Conservation (phyloP, 2,329 filamentous ascomycete species). For the Fusarium oligoseptatum region DNA sequence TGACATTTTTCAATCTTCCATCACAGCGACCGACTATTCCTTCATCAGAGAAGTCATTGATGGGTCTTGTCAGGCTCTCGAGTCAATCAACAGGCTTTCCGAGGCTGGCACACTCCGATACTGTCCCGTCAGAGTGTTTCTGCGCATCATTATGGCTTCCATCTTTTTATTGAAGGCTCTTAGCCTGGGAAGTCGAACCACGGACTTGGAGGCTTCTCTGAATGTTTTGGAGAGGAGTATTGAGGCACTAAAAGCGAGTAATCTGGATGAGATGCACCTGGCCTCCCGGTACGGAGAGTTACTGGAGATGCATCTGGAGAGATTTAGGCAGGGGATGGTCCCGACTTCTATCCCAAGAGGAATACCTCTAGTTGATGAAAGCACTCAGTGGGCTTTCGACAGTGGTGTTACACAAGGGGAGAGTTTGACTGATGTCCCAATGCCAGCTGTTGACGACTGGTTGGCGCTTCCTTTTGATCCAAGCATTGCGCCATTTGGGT, state of each 20-base stretch:
- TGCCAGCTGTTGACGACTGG: conserved; percentile 10
- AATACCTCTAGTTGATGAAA: neutral
- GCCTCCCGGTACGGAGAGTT: conserved; percentile 32
- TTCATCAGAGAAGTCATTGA: conserved; percentile 70
- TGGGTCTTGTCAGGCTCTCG: conserved; percentile 64
- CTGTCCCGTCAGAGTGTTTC: conserved; percentile 65
- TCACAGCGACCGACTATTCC: conserved; percentile 63
- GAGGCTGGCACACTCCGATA: conserved; percentile 62
- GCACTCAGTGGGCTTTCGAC: neutral
- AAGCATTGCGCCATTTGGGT: conserved; percentile 15
- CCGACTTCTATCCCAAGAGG: conserved; percentile 19
- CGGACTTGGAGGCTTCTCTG: conserved; percentile 23
- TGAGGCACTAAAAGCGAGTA: conserved; percentile 10
- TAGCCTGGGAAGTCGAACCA: conserved; percentile 19
- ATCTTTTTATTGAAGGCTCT: conserved; percentile 64
- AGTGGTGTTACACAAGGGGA: neutral
- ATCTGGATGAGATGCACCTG: conserved; percentile 34
- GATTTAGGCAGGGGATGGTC: conserved; percentile 20
- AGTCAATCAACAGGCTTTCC: conserved; percentile 62
- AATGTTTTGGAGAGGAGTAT: conserved; percentile 17
- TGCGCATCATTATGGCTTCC: conserved; percentile 66
- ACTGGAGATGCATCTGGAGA: conserved; percentile 23
- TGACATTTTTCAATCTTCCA: conserved; percentile 51
- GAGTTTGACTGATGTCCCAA: neutral
- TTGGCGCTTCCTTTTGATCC: conserved; percentile 6